Conservation (phyloP, 306 rosid species). For the Rosa multiflora region DNA sequence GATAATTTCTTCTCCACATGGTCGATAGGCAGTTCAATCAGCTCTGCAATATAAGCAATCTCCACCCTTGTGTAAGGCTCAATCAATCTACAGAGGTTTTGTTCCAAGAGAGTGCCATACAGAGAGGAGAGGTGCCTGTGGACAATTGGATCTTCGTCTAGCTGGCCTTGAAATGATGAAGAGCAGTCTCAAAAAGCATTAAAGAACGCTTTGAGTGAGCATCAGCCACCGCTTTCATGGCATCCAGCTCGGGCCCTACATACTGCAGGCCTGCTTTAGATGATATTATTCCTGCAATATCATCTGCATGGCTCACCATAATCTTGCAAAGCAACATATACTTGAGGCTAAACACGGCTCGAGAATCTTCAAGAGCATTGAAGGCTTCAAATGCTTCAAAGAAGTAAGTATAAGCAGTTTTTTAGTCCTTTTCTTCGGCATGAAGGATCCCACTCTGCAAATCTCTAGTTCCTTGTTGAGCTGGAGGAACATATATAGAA, state of each 20-base stretch:
- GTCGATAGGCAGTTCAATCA: constrained; percentile 67
- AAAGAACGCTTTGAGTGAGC: constrained; percentile 86
- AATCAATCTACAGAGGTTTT: constrained; percentile 88
- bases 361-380: constrained; percentile 82
- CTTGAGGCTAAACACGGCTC: constrained; percentile 80
- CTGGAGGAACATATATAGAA: constrained; percentile 79
- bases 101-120: constrained; percentile 83
- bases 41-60: constrained; percentile 74
- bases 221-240: constrained; percentile 89
- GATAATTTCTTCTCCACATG: constrained; percentile 44
- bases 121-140: constrained; percentile 84
- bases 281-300: constrained; percentile 69
- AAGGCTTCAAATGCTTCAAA: constrained; percentile 94
- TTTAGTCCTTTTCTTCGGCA: constrained; percentile 88
- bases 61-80: constrained; percentile 94
- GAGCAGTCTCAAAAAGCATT: constrained; percentile 69
- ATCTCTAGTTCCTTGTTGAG: constrained; percentile 89
- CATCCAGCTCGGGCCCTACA: constrained; percentile 79
- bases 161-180: constrained; percentile 74
- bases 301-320: constrained; percentile 85
- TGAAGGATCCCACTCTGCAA: constrained; percentile 94
- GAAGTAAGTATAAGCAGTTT: constrained; percentile 85
- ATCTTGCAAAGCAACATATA: constrained; percentile 82
- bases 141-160: constrained; percentile 90
- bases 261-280: constrained; percentile 74